Evolutionary conservation across 495 filamentous ascomycete genomes (phyloP), one percentile per base, ranked within the genome.

Genomic region (Pyrenula massariospora): DNA sequence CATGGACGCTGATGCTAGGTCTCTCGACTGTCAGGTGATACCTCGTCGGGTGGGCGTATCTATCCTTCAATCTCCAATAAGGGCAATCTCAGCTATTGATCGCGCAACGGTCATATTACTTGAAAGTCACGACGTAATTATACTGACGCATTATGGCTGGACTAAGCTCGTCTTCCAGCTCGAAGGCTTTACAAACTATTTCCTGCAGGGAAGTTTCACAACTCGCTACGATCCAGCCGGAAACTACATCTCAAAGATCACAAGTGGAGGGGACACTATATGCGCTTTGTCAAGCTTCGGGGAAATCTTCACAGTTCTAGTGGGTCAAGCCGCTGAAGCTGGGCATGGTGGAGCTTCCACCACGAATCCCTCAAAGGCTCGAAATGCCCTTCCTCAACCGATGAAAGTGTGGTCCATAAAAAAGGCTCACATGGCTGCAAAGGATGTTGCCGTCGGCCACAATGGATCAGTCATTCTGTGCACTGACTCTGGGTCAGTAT

Each of bases 381-480:
- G 84, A 25, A 84, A 84, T 48, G 87, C 89, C 1, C 69, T 95
- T 3, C 89, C 89, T 2, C 59, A 72, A 19, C 86, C 90, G 12
- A 77, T 86, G 52, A 80, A 87, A 54, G 84, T 94, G 25, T 98
- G 93, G 93, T 82, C 83, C 24, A 68, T 85, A 19, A 84, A 82
- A 61, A 91, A 87, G 60, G 83, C 81, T 2, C 82, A 88, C 56
- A 94, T 95, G 79, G 89, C 89, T 11, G 91, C 86, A 10, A 80
- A 77, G 58, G 94, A 95, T 60, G 87, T 95, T 19, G 87, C 83
- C 58, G 84, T 98, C 3, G 89, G 90, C 12, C 89, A 94, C 66
- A 87, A 96, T 73, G 94, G 91, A 5, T 95, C 91, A 1, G 89
- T 98, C 58, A 95, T 98, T 57, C 82, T 98, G 57, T 91, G 89